Evolutionary conservation across 768 basidiomycete genomes (phyloP).

Genomic region (Xerocomus brunneocitrinus): DNA sequence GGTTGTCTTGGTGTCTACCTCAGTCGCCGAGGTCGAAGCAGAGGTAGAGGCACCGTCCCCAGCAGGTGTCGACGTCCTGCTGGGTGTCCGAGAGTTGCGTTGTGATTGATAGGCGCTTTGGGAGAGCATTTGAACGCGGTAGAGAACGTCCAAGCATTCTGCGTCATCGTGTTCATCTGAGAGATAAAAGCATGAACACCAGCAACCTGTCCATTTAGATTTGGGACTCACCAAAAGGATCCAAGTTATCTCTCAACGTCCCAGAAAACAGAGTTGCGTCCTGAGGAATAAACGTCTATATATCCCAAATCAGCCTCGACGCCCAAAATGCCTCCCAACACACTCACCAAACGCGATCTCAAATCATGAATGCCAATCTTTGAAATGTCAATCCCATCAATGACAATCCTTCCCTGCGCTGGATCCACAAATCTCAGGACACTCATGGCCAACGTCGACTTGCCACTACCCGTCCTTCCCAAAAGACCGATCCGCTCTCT

Average conservation of each 20-base stretch:
- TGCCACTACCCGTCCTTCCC: conserved; percentile 80
- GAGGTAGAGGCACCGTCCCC: conserved; percentile 39
- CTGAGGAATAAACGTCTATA: conserved; percentile 72
- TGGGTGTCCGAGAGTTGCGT: conserved; percentile 46
- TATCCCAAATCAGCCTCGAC: not conserved
- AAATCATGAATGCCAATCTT: conserved; percentile 82
- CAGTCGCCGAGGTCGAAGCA: conserved; percentile 43
- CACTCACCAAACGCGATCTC: conserved; percentile 62
- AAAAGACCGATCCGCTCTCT: conserved; percentile 75
- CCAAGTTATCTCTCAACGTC: conserved; percentile 68
- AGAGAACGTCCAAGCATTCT: conserved; percentile 76
- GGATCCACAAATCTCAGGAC: conserved; percentile 84
- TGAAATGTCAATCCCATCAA: conserved; percentile 87
- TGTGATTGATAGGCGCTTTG: conserved; percentile 46
- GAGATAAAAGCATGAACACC: not conserved
- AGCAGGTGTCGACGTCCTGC: conserved; percentile 40
- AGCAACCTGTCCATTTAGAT: not conserved
- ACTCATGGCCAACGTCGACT: conserved; percentile 83
- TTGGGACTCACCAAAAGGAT: conserved; percentile 53
- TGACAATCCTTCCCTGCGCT: conserved; percentile 63
- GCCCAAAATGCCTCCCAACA: conserved; percentile 2
- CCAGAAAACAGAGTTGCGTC: conserved; percentile 80
- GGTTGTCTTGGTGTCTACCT: no score
- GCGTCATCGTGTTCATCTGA: conserved; percentile 71
- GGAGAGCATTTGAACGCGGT: conserved; percentile 73